Evolutionary conservation across 108 stramenopile species (phyloP).

Genomic region (Epithemia pelagica): DNA sequence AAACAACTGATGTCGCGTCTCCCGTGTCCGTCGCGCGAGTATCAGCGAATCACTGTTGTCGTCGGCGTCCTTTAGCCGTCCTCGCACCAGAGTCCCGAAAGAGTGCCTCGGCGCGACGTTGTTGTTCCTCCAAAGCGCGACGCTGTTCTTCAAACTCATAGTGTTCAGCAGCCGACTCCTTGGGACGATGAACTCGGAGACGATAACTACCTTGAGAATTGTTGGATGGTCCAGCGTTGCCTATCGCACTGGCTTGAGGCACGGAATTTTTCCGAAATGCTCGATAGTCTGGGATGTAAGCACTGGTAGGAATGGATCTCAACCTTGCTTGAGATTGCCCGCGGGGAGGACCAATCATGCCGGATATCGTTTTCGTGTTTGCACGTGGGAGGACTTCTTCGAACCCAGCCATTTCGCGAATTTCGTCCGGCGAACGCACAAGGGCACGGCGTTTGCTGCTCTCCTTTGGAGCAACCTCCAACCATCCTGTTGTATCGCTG

Average conservation of each 20-base stretch:
- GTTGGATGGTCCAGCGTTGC: not conserved
- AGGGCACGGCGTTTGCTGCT: constrained; percentile 2
- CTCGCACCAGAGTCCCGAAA: constrained; percentile 13
- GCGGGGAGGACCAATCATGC: not conserved
- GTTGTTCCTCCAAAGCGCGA: constrained; percentile 5
- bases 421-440: constrained; percentile 1
- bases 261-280: constrained; percentile 5
- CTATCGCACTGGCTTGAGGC: not conserved
- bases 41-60: too few relatives aligned
- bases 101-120: constrained; percentile 8
- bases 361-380: not conserved
- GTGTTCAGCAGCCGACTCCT: not conserved
- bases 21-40: too few relatives aligned
- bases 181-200: not conserved
- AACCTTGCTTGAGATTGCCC: too few relatives aligned
- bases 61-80: not conserved
- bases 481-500: not conserved
- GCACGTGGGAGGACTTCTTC: not conserved
- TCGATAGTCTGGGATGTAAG: not conserved
- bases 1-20: too few relatives aligned
- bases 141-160: constrained; percentile 4
- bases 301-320: too few relatives aligned
- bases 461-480: not conserved
- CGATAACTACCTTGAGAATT: not conserved
- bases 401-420: constrained; percentile 1